phyloP scores from a whole-genome alignment of 179 eudicot species.

The Kewa caespitosa region DNA sequence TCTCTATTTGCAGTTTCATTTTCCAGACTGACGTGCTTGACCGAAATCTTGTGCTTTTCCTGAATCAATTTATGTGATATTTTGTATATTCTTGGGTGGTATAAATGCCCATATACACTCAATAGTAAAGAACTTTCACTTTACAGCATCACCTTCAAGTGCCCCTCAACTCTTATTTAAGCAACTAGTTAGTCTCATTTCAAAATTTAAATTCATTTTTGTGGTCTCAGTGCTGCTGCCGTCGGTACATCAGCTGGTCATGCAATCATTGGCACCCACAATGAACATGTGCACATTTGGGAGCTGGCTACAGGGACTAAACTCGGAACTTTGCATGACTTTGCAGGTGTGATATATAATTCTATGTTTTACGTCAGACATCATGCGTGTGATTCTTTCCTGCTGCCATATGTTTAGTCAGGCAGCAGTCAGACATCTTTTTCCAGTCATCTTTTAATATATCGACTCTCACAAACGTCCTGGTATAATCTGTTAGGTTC shows the following conservation, averaged over 20 bases:
- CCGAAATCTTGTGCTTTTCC: neutral
- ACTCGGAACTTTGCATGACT: slow-evolving; percentile 49
- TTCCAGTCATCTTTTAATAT: too few relatives aligned
- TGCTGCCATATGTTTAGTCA: too few relatives aligned
- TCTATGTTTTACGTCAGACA: too few relatives aligned
- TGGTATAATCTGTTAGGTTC: neutral
- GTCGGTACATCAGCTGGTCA: slow-evolving; percentile 62
- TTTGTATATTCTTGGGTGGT: neutral
- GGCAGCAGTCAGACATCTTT: too few relatives aligned
- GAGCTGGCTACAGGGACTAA: slow-evolving; percentile 66
- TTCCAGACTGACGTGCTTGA: neutral
- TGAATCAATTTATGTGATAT: neutral
- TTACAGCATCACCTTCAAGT: neutral
- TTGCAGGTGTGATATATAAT: slow-evolving; percentile 50
- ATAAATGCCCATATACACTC: neutral
- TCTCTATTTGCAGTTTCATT: neutral
- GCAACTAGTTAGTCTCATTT: slow-evolving; percentile 7
- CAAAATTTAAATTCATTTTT: slow-evolving; percentile 7
- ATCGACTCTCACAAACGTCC: neutral
- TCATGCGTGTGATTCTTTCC: too few relatives aligned
- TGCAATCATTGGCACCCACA: slow-evolving; percentile 74
- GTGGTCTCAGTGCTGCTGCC: slow-evolving; percentile 53
- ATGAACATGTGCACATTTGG: slow-evolving; percentile 73
- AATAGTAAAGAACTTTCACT: neutral
- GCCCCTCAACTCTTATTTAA: neutral